Base-by-base conservation (phyloP, 345 rosid species). In the Rubroshorea leprosula region DNA sequence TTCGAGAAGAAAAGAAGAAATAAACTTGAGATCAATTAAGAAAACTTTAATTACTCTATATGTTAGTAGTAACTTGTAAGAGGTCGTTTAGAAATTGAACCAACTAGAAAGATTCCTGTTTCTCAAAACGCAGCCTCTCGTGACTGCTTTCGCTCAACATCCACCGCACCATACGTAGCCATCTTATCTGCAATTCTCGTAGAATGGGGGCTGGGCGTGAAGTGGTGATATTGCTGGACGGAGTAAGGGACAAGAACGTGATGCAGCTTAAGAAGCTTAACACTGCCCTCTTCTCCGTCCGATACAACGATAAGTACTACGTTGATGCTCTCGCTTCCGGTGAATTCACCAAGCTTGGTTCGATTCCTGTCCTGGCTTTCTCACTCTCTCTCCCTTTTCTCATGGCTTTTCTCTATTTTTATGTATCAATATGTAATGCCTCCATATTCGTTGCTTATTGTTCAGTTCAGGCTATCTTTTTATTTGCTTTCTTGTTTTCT, bases 201-300 rank as follows among this genome's bases (percentile, higher is more conserved):
- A 25, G 44, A 62, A 93, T 93, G 99, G 95, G 88, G 53, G 80
- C 76, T 47, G 95, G 94, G 29, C 76, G 96, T 25, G 95, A 77
- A 57, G 78, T 77, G 61, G 68, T 85, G 26, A 71, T 90, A 73
- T 93, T 96, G 47, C 76, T 93, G 18, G 99, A 93, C 61, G 96
- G 76, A 22, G 95, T 93, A 62, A 83, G 97, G 60, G 97, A 93
- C 85, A 93, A 93, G 85, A 93, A 86, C 79, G 53, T 84, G 82
- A 93, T 87, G 99, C 97, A 85, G 83, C 88, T 90, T 11, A 87
- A 80, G 92, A 93, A 87, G 71, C 95, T 93, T 76, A 93, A 93
- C 70, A 76, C 84, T 22, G 95, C 78, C 50, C 76, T 93, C 73
- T 93, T 93, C 79, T 89, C 97, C 23, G 88, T 89, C 80, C 92